Percentiles rank a stretch among this genome's conserved stretches.
These are phyloP conservation scores for Plectosphaerella sp. DNA, from an alignment of 2,329 filamentous ascomycete genomes.

Conservation along the genomic window DNA sequence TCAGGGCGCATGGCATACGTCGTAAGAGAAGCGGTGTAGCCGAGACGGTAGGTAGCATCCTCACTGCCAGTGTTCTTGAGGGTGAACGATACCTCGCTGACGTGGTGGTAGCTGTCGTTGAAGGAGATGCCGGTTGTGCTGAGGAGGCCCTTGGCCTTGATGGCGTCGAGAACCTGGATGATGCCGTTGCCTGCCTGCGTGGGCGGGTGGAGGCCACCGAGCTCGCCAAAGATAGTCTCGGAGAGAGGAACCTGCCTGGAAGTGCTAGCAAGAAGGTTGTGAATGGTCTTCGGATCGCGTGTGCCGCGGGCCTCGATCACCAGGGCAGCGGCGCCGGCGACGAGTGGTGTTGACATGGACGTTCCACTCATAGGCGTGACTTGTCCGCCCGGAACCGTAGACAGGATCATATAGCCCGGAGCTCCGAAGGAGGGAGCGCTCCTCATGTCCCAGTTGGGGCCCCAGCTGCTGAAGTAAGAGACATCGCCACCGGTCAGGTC, in stretches of 20 bases:
- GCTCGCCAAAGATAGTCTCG: conserved; percentile 14
- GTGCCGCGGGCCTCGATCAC: conserved; percentile 22
- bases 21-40: conserved; percentile 27
- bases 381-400: conserved; percentile 41
- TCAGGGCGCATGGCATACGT: conserved; percentile 22
- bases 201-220: conserved; percentile 18
- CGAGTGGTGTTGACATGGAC: conserved; percentile 48
- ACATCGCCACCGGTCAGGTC: conserved; percentile 26
- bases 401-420: conserved; percentile 45
- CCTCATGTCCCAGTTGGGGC: conserved; percentile 40
- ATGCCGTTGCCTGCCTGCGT: conserved; percentile 38
- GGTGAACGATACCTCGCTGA: conserved; percentile 25
- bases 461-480: conserved; percentile 36
- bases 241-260: conserved; percentile 23
- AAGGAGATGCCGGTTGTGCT: conserved; percentile 32
- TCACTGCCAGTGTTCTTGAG: conserved; percentile 33
- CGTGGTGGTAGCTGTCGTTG: conserved; percentile 39
- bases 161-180: conserved; percentile 34
- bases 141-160: conserved; percentile 30
- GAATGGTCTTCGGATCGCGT: conserved; percentile 16
- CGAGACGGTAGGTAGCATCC: conserved; percentile 30
- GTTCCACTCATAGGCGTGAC: conserved; percentile 37
- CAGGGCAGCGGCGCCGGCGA: conserved; percentile 32
- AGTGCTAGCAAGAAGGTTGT: conserved; percentile 21
- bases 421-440: conserved; percentile 43